Conservation (phyloP, 257 asterid genomes). For the Fraxinus cuspidata region DNA sequence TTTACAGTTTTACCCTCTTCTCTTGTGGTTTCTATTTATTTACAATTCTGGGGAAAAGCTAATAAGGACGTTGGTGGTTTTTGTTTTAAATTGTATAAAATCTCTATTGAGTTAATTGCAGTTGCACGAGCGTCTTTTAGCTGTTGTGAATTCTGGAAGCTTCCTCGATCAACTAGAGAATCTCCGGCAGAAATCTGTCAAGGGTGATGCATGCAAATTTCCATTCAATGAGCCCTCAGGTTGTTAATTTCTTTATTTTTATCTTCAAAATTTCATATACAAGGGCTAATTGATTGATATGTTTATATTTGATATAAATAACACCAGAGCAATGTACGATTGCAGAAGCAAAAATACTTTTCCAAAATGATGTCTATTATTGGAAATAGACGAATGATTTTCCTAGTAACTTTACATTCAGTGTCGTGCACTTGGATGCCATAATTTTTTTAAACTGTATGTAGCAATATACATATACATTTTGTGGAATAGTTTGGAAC, state of each 20-base stretch:
- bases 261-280: neutral
- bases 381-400: neutral
- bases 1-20: too few species aligned
- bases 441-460: neutral
- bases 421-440: slow-evolving; percentile 7
- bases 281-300: neutral
- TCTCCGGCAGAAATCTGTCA: slow-evolving; percentile 38
- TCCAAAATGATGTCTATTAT: neutral
- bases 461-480: neutral
- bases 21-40: neutral
- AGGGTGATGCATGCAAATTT: slow-evolving; percentile 37
- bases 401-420: slow-evolving; percentile 8
- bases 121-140: slow-evolving; percentile 69
- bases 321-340: neutral
- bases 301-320: neutral
- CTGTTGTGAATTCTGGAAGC: slow-evolving; percentile 56
- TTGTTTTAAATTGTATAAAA: neutral
- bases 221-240: slow-evolving; percentile 79
- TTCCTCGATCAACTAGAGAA: slow-evolving; percentile 64
- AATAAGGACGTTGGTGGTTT: neutral
- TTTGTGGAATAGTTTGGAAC: neutral
- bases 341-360: neutral
- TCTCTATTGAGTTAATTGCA: slow-evolving; percentile 28
- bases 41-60: neutral
- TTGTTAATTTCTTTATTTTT: slow-evolving; percentile 15